Evolutionary conservation across 225 moss, liverwort and hornwort genomes (phyloP), one percentile per base, ranked within the genome.

Genomic region (Thuidium tamariscinum): DNA sequence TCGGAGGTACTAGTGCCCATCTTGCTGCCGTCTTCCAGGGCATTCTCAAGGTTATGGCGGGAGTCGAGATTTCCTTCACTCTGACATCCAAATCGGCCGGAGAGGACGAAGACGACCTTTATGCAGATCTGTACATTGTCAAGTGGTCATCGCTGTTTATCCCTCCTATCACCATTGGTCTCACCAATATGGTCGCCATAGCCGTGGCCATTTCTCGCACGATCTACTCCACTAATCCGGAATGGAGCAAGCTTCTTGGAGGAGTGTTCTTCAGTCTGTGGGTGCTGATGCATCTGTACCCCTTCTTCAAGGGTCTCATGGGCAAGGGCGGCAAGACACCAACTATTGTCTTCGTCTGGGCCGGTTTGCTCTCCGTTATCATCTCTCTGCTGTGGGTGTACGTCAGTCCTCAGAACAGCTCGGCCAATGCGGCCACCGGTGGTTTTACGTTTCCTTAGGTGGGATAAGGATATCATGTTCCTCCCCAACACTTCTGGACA

Each of bases 261-360:
- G 96, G 96, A 81, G 96, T 96, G 39, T 97, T 96, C 82, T 97
- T 97, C 91, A 94, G 93, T 48, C 79, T 97, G 15, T 97, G 97
- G 97, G 97, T 97, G 84, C 91, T 97, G 55, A 41, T 88, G 69
- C 97, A 97, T 88, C 86, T 97, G 57, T 97, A 97, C 52, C 97
- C 97, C 2, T 97, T 97, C 88, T 96, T 96, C 86, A 97, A 97
- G 91, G 97, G 97, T 89, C 94, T 97, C 86, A 97, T 97, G 97
- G 97, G 97, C 79, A 93, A 93, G 82, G 85, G 93, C 20, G 97
- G 97, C 32, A 93, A 95, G 83, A 96, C 94, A 12, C 97, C 97
- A 11, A 97, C 97, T 37, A 93, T 97, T 73, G 95, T 97, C 39
- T 97, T 91, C 86, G 97, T 97, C 44, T 97, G 97, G 96, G 91